phyloP scores from a whole-genome alignment of 768 basidiomycete species.

The Suillus ampliporus region DNA sequence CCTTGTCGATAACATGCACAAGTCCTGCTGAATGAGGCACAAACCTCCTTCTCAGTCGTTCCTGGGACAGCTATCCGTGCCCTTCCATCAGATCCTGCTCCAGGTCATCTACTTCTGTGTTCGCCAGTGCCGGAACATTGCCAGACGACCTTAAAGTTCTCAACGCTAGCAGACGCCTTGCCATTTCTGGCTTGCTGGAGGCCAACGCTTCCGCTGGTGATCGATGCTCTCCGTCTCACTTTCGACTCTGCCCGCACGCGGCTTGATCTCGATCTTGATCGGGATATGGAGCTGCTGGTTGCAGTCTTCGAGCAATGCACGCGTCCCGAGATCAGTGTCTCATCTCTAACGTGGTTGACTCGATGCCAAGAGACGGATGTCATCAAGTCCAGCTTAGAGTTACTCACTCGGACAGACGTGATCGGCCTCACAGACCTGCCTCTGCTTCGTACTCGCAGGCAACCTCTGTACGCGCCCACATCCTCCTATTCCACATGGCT shows the following conservation, averaged over 20 bases:
- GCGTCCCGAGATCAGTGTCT: conserved; percentile 66
- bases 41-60: conserved; percentile 77
- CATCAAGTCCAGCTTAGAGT: conserved; percentile 74
- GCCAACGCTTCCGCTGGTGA: conserved; percentile 64
- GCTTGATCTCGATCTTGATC: conserved; percentile 68
- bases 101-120: conserved; percentile 82
- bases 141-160: conserved; percentile 53
- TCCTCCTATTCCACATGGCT: conserved; percentile 87
- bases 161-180: conserved; percentile 65
- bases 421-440: conserved; percentile 71
- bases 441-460: conserved; percentile 63
- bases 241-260: conserved; percentile 68
- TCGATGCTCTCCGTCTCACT: conserved; percentile 68
- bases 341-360: conserved; percentile 79
- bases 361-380: conserved; percentile 83
- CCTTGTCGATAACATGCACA: conserved; percentile 63
- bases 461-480: conserved; percentile 77
- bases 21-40: conserved; percentile 75
- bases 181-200: conserved; percentile 64
- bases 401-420: conserved; percentile 72
- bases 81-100: conserved; percentile 82
- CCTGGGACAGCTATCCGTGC: conserved; percentile 61
- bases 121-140: conserved; percentile 61
- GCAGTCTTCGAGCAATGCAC: conserved; percentile 86
- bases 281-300: conserved; percentile 81